These are phyloP conservation scores for Penicillium janthinellum DNA, from an alignment of 2,329 filamentous ascomycete genomes.

Conservation along the genomic window DNA sequence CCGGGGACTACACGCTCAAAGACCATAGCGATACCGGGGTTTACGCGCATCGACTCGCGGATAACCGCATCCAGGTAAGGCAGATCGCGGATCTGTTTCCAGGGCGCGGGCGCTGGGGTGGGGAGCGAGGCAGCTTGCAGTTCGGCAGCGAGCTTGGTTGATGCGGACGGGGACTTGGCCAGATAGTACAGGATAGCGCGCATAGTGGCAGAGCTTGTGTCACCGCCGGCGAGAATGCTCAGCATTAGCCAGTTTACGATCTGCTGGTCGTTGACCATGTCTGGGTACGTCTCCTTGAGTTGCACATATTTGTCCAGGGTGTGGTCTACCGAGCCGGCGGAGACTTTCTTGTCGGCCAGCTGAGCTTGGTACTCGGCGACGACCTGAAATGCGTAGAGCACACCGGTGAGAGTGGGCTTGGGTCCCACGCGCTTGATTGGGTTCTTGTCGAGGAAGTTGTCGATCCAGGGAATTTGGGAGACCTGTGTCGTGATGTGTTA, in stretches of 20 bases:
- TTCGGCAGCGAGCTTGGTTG: constrained; percentile 21
- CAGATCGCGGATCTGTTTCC: constrained; percentile 21
- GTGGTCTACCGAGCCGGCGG: constrained; percentile 28
- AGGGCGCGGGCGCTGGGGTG: constrained; percentile 22
- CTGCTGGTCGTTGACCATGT: constrained; percentile 40
- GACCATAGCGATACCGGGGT: constrained; percentile 52
- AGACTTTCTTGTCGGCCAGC: constrained; percentile 14
- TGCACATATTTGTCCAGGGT: constrained; percentile 49
- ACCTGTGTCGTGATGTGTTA: constrained; percentile 6
- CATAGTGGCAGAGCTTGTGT: constrained; percentile 42
- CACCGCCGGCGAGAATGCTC: constrained; percentile 42
- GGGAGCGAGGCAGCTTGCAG: constrained; percentile 18
- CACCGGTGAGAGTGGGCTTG: constrained; percentile 23
- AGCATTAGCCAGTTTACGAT: constrained; percentile 42
- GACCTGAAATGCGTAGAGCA: constrained; percentile 25
- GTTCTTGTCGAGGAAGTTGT: constrained; percentile 35
- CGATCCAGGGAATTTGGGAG: constrained; percentile 30
- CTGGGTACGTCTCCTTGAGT: constrained; percentile 36
- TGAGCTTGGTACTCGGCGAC: constrained; percentile 22
- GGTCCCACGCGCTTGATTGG: constrained; percentile 31
- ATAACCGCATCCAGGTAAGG: constrained; percentile 56
- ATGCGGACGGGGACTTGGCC: constrained; percentile 19
- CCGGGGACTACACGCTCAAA: constrained; percentile 55
- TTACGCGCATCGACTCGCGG: constrained; percentile 54
- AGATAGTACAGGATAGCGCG: constrained; percentile 33